Percentiles rank a stretch among this genome's conserved stretches.
These are phyloP conservation scores for Fraxinus albicans DNA, from an alignment of 305 asterid genomes.

Conservation along the genomic window DNA sequence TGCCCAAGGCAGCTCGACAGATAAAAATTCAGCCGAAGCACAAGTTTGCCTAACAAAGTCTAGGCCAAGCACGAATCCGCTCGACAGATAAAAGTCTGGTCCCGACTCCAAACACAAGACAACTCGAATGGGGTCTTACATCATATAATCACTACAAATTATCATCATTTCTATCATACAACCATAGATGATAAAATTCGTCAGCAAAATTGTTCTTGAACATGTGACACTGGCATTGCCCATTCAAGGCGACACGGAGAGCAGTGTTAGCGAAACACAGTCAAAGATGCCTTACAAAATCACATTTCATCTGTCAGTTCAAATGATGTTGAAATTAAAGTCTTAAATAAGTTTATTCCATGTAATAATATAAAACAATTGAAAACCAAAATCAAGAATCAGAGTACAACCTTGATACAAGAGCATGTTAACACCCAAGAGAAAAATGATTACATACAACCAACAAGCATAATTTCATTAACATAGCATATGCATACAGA, in stretches of 20 bases:
- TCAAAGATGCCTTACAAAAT: neutral
- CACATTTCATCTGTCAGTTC: neutral
- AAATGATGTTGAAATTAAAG: neutral
- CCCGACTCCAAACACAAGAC: neutral
- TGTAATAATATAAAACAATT: neutral
- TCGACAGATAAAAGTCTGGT: neutral
- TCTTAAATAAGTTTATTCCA: neutral
- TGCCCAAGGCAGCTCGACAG: neutral
- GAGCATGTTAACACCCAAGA: neutral
- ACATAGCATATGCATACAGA: neutral
- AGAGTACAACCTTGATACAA: neutral
- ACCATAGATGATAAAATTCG: neutral
- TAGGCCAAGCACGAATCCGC: neutral
- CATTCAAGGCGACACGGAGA: neutral
- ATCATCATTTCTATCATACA: neutral
- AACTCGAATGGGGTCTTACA: neutral
- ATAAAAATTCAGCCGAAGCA: neutral
- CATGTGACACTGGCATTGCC: neutral
- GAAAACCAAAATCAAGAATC: neutral
- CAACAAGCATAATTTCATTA: neutral
- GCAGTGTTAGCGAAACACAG: neutral
- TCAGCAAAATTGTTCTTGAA: no score
- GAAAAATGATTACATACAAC: neutral
- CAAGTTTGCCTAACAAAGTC: neutral
- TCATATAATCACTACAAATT: neutral